Percentiles rank a stretch among this genome's conserved stretches.
These are phyloP conservation scores for Hsuehochloa calcarea DNA, from an alignment of 176 grass and related monocot species.

Conservation along the genomic window DNA sequence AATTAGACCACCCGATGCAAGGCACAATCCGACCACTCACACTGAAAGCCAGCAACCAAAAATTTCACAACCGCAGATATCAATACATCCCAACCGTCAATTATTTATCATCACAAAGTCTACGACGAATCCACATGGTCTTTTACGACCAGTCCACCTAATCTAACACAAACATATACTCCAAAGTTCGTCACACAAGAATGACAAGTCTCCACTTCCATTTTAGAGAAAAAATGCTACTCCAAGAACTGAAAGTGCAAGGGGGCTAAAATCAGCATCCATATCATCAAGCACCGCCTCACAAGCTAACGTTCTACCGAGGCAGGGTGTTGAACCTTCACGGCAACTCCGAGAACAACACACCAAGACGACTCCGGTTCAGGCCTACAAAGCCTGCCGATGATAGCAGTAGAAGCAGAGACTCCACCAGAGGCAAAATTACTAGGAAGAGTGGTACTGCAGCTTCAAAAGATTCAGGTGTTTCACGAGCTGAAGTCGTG, in stretches of 20 bases:
- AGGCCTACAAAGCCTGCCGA: constrained; percentile 18
- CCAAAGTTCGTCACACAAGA: neutral
- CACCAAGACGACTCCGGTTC: constrained; percentile 42
- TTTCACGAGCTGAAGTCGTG: constrained; percentile 27
- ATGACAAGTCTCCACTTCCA: neutral
- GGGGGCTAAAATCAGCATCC: constrained; percentile 9
- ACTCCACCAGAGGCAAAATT: neutral
- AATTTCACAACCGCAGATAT: no score
- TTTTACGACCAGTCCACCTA: no score
- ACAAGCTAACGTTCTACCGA: constrained; percentile 49
- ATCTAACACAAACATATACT: neutral
- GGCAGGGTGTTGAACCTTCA: constrained; percentile 50
- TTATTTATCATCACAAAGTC: no score
- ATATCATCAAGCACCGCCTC: neutral
- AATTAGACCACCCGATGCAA: no score
- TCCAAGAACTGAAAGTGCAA: constrained; percentile 31
- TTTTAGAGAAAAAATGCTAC: constrained; percentile 5
- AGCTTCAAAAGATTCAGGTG: neutral
- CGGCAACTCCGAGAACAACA: constrained; percentile 14
- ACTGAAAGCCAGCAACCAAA: no score
- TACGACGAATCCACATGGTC: no score
- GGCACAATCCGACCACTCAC: no score
- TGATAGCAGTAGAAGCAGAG: constrained; percentile 21
- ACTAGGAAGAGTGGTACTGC: neutral
- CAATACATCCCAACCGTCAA: no score